These are phyloP conservation scores for Conticribra guillardii DNA, from an alignment of 108 stramenopile genomes.

Conservation along the genomic window DNA sequence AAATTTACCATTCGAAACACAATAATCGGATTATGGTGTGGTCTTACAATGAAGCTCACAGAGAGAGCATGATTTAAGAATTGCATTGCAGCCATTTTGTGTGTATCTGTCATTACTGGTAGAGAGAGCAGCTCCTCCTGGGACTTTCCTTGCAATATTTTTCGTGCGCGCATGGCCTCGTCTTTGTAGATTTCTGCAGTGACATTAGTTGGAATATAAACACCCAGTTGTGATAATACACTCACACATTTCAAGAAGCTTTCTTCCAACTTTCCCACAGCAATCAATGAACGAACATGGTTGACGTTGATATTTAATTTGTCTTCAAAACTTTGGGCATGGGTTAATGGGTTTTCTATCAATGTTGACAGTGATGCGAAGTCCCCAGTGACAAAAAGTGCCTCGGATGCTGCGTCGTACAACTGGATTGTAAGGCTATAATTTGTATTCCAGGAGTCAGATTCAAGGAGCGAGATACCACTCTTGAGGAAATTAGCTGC, in stretches of 20 bases:
- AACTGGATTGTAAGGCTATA: background rate
- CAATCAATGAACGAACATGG: background rate
- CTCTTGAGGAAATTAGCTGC: background rate
- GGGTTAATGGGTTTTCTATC: conserved; percentile 22
- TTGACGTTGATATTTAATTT: conserved; percentile 9
- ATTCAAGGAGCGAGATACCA: background rate
- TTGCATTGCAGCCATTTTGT: conserved; percentile 54
- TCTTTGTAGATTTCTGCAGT: conserved; percentile 1
- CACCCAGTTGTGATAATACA: conserved; percentile 40
- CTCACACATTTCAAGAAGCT: conserved; percentile 30
- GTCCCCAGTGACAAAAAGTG: conserved; percentile 39
- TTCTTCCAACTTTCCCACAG: conserved; percentile 15
- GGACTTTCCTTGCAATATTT: conserved; percentile 18
- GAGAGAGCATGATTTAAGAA: conserved; percentile 42
- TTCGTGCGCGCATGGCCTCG: conserved; percentile 20
- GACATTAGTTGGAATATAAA: conserved; percentile 28
- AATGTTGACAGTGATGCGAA: conserved; percentile 22
- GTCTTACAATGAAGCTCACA: conserved; percentile 15
- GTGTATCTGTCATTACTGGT: conserved; percentile 21
- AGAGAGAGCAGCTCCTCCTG: conserved; percentile 33
- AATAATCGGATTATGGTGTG: conserved; percentile 25
- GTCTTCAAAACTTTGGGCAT: conserved; percentile 32
- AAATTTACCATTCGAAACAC: conserved; percentile 52
- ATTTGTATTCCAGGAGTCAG: background rate
- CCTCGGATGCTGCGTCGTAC: conserved; percentile 42